These are phyloP conservation scores for Phytophthora fragariaefolia DNA, from an alignment of 352 stramenopile genomes.

Conservation along the genomic window DNA sequence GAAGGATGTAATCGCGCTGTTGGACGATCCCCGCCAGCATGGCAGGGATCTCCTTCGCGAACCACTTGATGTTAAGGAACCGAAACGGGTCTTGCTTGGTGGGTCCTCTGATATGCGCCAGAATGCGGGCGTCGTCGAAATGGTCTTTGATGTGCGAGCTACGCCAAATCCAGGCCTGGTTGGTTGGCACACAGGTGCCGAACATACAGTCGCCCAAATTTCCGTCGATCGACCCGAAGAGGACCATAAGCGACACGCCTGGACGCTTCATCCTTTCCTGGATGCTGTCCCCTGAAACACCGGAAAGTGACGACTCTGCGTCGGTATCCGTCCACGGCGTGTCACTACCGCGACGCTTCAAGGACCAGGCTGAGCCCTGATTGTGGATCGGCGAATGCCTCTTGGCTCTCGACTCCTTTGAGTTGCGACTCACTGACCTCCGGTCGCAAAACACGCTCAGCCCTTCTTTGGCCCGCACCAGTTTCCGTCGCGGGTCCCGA, in stretches of 20 bases:
- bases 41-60: conserved; percentile 44
- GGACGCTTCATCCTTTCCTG: conserved; percentile 6
- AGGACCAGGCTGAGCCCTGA: not conserved
- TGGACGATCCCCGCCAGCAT: conserved; percentile 40
- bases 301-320: conserved; percentile 3
- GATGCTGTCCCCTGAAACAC: conserved; percentile 19
- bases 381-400: not conserved
- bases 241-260: conserved; percentile 42
- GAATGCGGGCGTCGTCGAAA: conserved; percentile 42
- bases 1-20: conserved; percentile 46
- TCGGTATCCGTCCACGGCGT: not conserved
- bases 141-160: conserved; percentile 61
- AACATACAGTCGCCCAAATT: conserved; percentile 61
- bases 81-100: conserved; percentile 50
- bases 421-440: not conserved
- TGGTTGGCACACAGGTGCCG: conserved; percentile 48
- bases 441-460: conserved; percentile 29
- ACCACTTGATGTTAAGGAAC: conserved; percentile 60
- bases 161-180: conserved; percentile 52
- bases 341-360: not conserved
- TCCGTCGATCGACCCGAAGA: conserved; percentile 54
- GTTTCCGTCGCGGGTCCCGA: conserved; percentile 42
- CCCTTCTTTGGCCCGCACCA: conserved; percentile 43
- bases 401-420: not conserved
- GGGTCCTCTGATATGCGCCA: conserved; percentile 41